Percentiles rank a stretch among this genome's conserved stretches.
Evolutionary conservation across 257 asterid species (phyloP).

Genomic region (Ballota nigra): DNA sequence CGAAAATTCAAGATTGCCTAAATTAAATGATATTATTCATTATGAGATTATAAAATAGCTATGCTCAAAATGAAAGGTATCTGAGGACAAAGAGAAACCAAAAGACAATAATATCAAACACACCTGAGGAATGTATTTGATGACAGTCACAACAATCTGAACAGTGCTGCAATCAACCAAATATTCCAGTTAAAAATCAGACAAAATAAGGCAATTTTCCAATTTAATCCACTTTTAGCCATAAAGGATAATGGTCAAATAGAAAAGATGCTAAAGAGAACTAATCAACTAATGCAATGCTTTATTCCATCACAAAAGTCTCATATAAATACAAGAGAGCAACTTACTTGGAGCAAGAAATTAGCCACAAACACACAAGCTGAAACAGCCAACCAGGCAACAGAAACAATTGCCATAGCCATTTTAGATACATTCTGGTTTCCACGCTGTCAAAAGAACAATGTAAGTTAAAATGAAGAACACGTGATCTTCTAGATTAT

Average conservation of each 20-base stretch:
- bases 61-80: too few species aligned
- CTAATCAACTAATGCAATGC: not conserved
- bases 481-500: not conserved
- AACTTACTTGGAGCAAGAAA: constrained; percentile 86
- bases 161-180: constrained; percentile 54
- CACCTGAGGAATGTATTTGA: constrained; percentile 98
- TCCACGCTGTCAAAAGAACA: constrained; percentile 64
- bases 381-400: constrained; percentile 66
- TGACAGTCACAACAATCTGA: constrained; percentile 83
- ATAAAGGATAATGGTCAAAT: not conserved
- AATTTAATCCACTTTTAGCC: not conserved
- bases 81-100: too few species aligned
- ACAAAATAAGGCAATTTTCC: not conserved
- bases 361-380: constrained; percentile 73
- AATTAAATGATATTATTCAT: too few species aligned
- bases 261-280: not conserved
- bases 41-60: too few species aligned
- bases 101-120: not conserved
- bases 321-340: not conserved
- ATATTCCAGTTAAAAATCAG: not conserved
- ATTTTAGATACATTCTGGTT: constrained; percentile 68
- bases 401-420: constrained; percentile 42
- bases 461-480: not conserved
- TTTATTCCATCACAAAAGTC: not conserved
- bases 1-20: too few species aligned